Percentiles rank a stretch among this genome's conserved stretches.
These are phyloP conservation scores for Candida corydali DNA, from an alignment of 805 yeast species.

Conservation along the genomic window DNA sequence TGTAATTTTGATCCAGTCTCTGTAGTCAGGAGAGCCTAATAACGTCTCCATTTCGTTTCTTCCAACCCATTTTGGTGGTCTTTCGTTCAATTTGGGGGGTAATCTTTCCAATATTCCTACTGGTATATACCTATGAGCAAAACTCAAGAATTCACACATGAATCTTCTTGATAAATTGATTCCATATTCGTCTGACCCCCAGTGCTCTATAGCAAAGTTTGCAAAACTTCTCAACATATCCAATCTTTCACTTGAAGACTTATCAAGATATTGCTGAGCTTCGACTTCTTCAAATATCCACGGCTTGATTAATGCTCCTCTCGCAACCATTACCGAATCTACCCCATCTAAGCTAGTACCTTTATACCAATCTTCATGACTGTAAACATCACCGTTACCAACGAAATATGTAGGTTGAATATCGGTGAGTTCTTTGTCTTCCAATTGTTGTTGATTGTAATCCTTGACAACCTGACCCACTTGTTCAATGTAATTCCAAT, in stretches of 20 bases:
- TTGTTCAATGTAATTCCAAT: conserved; percentile 83
- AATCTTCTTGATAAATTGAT: conserved; percentile 82
- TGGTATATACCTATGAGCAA: conserved; percentile 92
- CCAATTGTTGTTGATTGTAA: conserved; percentile 50
- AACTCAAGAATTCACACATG: conserved; percentile 90
- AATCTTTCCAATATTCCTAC: conserved; percentile 84
- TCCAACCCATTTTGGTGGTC: conserved; percentile 93
- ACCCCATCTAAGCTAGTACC: conserved; percentile 64
- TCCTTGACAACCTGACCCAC: conserved; percentile 68
- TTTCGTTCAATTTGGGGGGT: conserved; percentile 86
- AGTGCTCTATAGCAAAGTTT: conserved; percentile 82
- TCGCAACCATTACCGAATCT: conserved; percentile 94
- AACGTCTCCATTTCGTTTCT: conserved; percentile 89
- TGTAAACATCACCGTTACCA: conserved; percentile 93
- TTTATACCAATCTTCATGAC: conserved; percentile 82
- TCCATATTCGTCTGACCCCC: conserved; percentile 98
- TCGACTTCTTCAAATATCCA: conserved; percentile 98
- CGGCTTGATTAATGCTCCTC: conserved; percentile 97
- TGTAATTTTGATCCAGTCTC: conserved; percentile 93
- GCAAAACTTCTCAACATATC: conserved; percentile 69
- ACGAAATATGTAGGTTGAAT: conserved; percentile 70
- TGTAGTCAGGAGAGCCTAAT: conserved; percentile 77
- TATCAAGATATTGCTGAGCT: conserved; percentile 83
- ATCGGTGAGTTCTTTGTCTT: conserved; percentile 56
- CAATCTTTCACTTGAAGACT: conserved; percentile 83